Conservation (phyloP, 2,329 filamentous ascomycete genomes). For the Neurospora sp. region DNA sequence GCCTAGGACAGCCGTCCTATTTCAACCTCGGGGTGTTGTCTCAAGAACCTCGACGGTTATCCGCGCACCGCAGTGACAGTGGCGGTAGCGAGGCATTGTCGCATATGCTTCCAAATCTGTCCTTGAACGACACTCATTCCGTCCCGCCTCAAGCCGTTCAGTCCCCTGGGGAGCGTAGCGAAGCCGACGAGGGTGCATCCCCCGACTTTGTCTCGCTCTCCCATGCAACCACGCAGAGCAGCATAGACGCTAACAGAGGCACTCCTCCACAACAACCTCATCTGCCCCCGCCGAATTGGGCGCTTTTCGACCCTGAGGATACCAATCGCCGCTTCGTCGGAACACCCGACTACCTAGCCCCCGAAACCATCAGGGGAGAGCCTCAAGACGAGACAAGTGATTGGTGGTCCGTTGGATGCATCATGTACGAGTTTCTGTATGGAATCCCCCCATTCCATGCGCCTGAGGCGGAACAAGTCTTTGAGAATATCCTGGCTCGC, state of each 20-base stretch:
- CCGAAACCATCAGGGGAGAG: conserved; percentile 90
- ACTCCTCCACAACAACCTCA: conserved; percentile 49
- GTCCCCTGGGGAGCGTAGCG: conserved; percentile 65
- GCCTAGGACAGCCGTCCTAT: conserved; percentile 80
- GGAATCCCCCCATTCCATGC: conserved; percentile 93
- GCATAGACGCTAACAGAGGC: conserved; percentile 41
- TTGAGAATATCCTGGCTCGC: conserved; percentile 87
- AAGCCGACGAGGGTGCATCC: conserved; percentile 62
- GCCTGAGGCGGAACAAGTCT: conserved; percentile 80
- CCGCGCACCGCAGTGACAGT: conserved; percentile 83
- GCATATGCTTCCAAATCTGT: conserved; percentile 73
- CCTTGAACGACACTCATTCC: conserved; percentile 52
- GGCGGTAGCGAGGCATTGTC: conserved; percentile 79
- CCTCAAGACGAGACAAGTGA: conserved; percentile 97
- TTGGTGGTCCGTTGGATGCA: conserved; percentile 99
- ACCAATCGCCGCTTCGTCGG: conserved; percentile 89
- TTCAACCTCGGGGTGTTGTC: conserved; percentile 59
- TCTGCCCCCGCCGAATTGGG: conserved; percentile 84
- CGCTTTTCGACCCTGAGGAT: conserved; percentile 90
- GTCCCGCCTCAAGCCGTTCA: conserved; percentile 35
- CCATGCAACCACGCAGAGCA: conserved; percentile 30
- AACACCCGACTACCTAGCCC: conserved; percentile 92
- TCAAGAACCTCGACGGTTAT: conserved; percentile 58
- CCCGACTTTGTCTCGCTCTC: conserved; percentile 67
- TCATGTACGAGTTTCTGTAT: conserved; percentile 91